These are phyloP conservation scores for Paspalum vaginatum DNA, from an alignment of 176 grass and related monocot genomes.

Conservation along the genomic window DNA sequence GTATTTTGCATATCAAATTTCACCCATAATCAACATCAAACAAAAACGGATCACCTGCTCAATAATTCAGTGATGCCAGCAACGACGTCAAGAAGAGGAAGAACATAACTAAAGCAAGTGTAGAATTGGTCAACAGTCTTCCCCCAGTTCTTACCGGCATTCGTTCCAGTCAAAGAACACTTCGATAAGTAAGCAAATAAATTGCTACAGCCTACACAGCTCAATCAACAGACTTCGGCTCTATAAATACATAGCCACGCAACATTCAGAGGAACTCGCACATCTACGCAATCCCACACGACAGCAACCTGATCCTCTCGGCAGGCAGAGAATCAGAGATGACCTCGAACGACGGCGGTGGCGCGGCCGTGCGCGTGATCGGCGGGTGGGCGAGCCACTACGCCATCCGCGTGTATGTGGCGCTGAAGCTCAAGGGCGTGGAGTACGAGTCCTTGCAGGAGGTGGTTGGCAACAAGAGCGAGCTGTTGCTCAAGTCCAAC, in stretches of 20 bases:
- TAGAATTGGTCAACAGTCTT: neutral
- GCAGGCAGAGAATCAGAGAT: neutral
- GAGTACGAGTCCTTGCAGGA: slow-evolving; percentile 44
- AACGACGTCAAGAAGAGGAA: neutral
- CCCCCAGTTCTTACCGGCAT: neutral
- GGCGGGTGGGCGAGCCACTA: slow-evolving; percentile 27
- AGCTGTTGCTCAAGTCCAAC: slow-evolving; percentile 51
- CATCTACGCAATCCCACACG: neutral
- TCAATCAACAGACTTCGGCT: neutral
- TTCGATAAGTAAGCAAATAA: neutral
- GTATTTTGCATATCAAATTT: too few relatives aligned
- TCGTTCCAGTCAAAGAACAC: neutral
- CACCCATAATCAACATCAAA: too few relatives aligned
- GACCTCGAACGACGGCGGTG: neutral
- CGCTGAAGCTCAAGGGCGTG: slow-evolving; percentile 53
- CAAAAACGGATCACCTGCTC: too few relatives aligned
- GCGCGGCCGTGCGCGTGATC: neutral
- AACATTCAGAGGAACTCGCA: neutral
- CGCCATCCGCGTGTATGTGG: slow-evolving; percentile 25
- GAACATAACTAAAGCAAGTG: neutral
- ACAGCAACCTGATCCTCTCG: neutral
- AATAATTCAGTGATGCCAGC: neutral
- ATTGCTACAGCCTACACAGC: too few relatives aligned
- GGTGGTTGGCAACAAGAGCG: slow-evolving; percentile 43
- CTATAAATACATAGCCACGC: neutral